Evolutionary conservation across 176 grass and related monocot species (phyloP), one percentile per base, ranked within the genome.

Genomic region (Lolium rigidum): DNA sequence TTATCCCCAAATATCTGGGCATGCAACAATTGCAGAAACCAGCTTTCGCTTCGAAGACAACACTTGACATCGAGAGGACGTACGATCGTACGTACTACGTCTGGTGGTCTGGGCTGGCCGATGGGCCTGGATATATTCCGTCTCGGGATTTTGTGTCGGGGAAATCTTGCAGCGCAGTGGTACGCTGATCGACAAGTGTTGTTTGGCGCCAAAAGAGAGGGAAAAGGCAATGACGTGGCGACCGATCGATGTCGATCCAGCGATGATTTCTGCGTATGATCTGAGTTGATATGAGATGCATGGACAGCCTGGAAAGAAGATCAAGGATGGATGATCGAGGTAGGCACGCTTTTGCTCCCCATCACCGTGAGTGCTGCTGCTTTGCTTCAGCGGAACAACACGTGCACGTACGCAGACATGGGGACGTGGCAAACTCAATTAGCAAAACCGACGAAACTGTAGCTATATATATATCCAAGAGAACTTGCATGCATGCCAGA

Each of bases 141-240:
- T 1, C 13, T 31, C 48, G 73, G 73, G 73, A 76, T 76, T 10
- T 54, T 35, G 48, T 76, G 73, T 76, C 73, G 73, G 62, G 62
- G 62, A 49, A 9, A 76, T 76, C 73, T 54, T 10, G 49, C 71
- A 50, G 54, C 22, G 48, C 48, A 76, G 8, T 54, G 73, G 72
- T 76, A 54, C 15, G 73, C 48, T 9, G 73, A 31, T 76, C 73
- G 73, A 76, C 73, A 76, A 52, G 73, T 76, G 73, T 76, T 24
- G 73, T 54, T 18, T 54, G 73, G 73, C 24, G 48, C 14, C 73
- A 76, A 76, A 76, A 47, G 25, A 14, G 17, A 17, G 4, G 7
- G 41, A 70, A 70, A 43, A 21, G 18, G 37, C 12, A 13, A 10
- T 76, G 73, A 76, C 73, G 73, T 76, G 73, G 73, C 48, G 24